Base-by-base conservation (phyloP, 352 stramenopile species). In the Pythium pyrilobum region DNA sequence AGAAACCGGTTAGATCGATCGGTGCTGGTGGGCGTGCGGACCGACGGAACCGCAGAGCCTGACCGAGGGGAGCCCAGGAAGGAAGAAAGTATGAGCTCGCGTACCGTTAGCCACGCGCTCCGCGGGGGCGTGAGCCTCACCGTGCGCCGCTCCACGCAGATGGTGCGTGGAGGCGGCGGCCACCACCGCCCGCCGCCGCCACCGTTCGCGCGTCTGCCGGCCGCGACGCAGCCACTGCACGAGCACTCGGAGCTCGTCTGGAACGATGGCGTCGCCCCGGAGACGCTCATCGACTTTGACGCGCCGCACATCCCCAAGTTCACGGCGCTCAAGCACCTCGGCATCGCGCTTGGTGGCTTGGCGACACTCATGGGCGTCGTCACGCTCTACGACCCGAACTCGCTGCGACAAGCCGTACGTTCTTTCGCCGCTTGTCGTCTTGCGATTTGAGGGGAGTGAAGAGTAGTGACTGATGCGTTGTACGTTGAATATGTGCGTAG, bases 211-310 rank as follows among this genome's bases (percentile, higher is more conserved):
- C 84, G 84, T 54, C 77, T 95, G 33, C 66, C 78, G 21, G 65
- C 64, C 42, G 67, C 81, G 3, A 64, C 67, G 31, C 69, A 89
- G 68, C 70, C 73, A 32, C 74, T 91, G 37, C 80, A 88, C 56
- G 79, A 92, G 55, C 74, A 92, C 34, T 59, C 75, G 18, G 84
- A 95, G 61, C 71, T 95, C 25, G 84, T 95, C 48, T 95, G 84
- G 84, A 91, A 89, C 64, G 84, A 95, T 59, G 79, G 81, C 50
- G 84, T 95, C 18, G 75, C 81, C 16, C 84, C 84, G 29, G 81
- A 95, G 74, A 91, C 83, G 65, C 66, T 95, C 33, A 87, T 95
- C 60, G 84, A 95, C 71, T 95, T 95, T 43, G 84, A 95, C 56
- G 81, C 84, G 51, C 78, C 84, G 57, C 84, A 95, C 66, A 78